These are phyloP conservation scores for Erysimum cheiri DNA, from an alignment of 441 rosid genomes.

Conservation along the genomic window DNA sequence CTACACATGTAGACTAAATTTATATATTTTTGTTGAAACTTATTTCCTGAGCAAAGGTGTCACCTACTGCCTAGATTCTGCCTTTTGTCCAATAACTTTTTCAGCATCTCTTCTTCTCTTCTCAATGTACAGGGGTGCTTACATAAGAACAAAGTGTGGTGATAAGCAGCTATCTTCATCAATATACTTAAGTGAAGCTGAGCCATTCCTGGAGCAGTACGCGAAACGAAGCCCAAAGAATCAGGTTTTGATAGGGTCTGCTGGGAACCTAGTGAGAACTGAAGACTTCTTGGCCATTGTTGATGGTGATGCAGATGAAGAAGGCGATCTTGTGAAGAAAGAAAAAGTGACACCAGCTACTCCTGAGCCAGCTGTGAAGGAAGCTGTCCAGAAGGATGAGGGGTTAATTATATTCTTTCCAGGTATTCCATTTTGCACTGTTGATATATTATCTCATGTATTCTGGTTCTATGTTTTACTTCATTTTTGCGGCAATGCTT, in stretches of 20 bases:
- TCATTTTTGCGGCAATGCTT: slow-evolving; percentile 12
- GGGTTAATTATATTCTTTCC: slow-evolving; percentile 96
- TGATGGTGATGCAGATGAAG: slow-evolving; percentile 83
- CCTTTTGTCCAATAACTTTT: neutral
- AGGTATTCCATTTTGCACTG: slow-evolving; percentile 52
- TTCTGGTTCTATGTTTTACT: slow-evolving; percentile 8
- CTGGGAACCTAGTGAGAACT: slow-evolving; percentile 73
- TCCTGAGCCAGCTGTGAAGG: slow-evolving; percentile 57
- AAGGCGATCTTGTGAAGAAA: slow-evolving; percentile 81
- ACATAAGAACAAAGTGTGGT: slow-evolving; percentile 76
- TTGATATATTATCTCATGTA: slow-evolving; percentile 4
- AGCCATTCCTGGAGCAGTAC: slow-evolving; percentile 91
- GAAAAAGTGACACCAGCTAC: slow-evolving; percentile 53
- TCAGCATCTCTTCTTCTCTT: slow-evolving; percentile 23
- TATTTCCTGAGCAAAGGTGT: slow-evolving; percentile 18
- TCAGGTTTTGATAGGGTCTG: slow-evolving; percentile 86
- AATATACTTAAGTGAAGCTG: slow-evolving; percentile 86
- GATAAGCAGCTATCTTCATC: slow-evolving; percentile 76
- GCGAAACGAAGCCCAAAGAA: slow-evolving; percentile 77
- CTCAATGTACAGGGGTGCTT: slow-evolving; percentile 65
- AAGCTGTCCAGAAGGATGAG: slow-evolving; percentile 65
- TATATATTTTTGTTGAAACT: slow-evolving; percentile 4
- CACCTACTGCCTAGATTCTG: slow-evolving; percentile 1
- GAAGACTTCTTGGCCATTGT: slow-evolving; percentile 90
- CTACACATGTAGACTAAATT: slow-evolving; percentile 33